Conservation (phyloP, 306 rosid species). For the Cicer cuneatum region DNA sequence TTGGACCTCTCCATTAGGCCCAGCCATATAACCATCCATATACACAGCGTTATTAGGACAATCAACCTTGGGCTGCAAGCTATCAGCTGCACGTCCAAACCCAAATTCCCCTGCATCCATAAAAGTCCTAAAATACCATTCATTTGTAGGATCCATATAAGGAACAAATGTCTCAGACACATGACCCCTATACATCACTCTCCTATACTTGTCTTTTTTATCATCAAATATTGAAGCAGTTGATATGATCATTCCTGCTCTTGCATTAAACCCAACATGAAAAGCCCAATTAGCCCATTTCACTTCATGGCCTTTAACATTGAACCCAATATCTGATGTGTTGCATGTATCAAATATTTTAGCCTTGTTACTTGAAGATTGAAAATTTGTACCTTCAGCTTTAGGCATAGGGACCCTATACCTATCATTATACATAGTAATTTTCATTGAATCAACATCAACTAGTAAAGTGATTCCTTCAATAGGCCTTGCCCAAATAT, state of each 20-base stretch:
- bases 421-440: constrained; percentile 65
- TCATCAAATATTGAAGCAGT: constrained; percentile 79
- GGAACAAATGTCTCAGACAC: constrained; percentile 92
- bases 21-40: constrained; percentile 75
- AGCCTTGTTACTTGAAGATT: constrained; percentile 39
- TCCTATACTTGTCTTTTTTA: constrained; percentile 49
- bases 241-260: constrained; percentile 78
- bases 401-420: constrained; percentile 67
- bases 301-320: constrained; percentile 56
- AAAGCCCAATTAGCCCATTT: constrained; percentile 85
- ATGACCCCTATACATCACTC: constrained; percentile 84
- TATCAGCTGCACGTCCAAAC: constrained; percentile 77
- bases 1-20: constrained; percentile 69
- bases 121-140: constrained; percentile 88
- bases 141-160: constrained; percentile 78
- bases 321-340: constrained; percentile 51
- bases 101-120: constrained; percentile 92
- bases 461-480: constrained; percentile 69
- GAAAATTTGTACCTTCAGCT: constrained; percentile 76
- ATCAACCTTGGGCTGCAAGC: constrained; percentile 67
- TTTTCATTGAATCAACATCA: constrained; percentile 76
- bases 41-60: constrained; percentile 75
- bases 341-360: constrained; percentile 41
- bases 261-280: constrained; percentile 79
- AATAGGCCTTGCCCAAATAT: constrained; percentile 82